Conservation (phyloP, 495 filamentous ascomycete species). For the Penicillium lividum region DNA sequence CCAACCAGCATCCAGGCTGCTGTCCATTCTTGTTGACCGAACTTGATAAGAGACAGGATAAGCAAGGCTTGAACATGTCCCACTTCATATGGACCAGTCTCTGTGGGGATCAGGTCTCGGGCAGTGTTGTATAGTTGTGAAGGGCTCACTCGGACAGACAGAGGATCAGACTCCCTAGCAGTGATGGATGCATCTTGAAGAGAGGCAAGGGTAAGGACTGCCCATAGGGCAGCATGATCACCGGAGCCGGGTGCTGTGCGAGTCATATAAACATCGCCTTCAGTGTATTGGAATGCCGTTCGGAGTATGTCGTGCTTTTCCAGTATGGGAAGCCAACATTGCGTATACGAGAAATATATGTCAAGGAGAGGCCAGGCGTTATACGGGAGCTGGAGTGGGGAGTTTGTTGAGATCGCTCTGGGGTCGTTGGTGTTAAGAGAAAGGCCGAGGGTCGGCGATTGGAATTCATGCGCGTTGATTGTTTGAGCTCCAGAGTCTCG, state of each 20-base stretch:
- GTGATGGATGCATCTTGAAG: conserved; percentile 50
- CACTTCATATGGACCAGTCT: conserved; percentile 52
- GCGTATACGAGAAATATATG: conserved; percentile 72
- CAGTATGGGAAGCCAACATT: conserved; percentile 72
- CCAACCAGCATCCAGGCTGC: conserved; percentile 63
- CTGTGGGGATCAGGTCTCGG: conserved; percentile 55
- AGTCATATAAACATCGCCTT: conserved; percentile 36
- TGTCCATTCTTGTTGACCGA: conserved; percentile 52
- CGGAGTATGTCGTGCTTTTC: conserved; percentile 67
- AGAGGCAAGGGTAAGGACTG: conserved; percentile 54
- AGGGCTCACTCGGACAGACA: conserved; percentile 21
- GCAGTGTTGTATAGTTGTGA: conserved; percentile 55
- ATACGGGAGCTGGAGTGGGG: conserved; percentile 39
- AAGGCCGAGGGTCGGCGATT: conserved; percentile 9
- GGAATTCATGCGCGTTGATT: conserved; percentile 3
- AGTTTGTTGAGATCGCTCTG: conserved; percentile 16
- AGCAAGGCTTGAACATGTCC: conserved; percentile 66
- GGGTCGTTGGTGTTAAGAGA: conserved; percentile 10
- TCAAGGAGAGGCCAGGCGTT: conserved; percentile 63
- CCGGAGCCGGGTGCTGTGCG: conserved; percentile 42
- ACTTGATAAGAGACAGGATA: conserved; percentile 58
- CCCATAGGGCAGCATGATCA: conserved; percentile 65
- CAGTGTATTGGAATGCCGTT: conserved; percentile 46
- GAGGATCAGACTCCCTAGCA: conserved; percentile 26
- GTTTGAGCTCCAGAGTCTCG: conserved; percentile 35